Percentiles rank a stretch among this genome's conserved stretches.
phyloP scores from a whole-genome alignment of 768 basidiomycete genomes.

The Mycena chlorophos region DNA sequence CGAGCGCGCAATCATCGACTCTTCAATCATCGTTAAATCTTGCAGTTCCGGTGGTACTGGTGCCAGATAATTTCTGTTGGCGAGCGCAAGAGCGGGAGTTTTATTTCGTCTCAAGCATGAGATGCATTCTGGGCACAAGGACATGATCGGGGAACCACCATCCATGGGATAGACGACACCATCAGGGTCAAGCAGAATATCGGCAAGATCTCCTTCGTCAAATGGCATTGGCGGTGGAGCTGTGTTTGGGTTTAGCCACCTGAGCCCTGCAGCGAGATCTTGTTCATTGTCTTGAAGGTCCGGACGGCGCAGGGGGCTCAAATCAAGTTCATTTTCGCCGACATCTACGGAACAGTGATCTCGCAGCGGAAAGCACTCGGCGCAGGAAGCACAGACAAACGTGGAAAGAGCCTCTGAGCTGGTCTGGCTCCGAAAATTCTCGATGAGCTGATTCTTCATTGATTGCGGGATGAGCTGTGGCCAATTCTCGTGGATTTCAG shows the following conservation, averaged over 20 bases:
- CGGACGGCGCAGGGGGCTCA: background rate
- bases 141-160: constrained; percentile 2
- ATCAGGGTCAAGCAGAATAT: constrained; percentile 7
- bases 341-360: constrained; percentile 4
- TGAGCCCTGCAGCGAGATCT: background rate
- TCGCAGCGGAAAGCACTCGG: background rate
- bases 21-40: constrained; percentile 15
- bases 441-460: constrained; percentile 1
- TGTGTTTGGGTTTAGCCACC: constrained; percentile 6
- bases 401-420: background rate
- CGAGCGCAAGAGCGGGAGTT: constrained; percentile 5
- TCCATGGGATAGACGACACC: background rate
- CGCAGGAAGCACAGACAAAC: constrained; percentile 1
- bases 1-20: constrained; percentile 18
- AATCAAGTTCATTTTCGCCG: background rate
- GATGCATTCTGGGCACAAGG: constrained; percentile 1
- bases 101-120: background rate
- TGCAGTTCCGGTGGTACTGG: constrained; percentile 12
- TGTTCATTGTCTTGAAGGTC: background rate
- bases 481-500: background rate
- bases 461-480: constrained; percentile 8
- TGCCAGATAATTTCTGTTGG: constrained; percentile 13
- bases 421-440: constrained; percentile 1
- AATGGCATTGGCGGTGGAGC: constrained; percentile 7
- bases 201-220: constrained; percentile 3